Conservation (phyloP, 345 rosid genomes). For the Sisymbrium irio region DNA sequence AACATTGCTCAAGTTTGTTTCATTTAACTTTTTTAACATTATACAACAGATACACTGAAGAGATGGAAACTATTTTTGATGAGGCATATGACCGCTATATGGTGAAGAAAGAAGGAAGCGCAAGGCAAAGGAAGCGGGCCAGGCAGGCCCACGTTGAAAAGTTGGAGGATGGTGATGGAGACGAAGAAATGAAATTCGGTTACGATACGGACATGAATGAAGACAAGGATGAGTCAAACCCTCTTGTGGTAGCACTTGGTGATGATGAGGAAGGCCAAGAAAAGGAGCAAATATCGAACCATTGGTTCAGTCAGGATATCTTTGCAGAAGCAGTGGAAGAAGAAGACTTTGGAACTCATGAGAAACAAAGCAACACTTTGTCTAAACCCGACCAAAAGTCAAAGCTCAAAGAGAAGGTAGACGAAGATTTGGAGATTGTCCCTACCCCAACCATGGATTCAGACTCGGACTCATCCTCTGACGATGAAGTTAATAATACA, state of each 20-base stretch:
- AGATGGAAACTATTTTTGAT: constrained; percentile 75
- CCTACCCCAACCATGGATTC: constrained; percentile 77
- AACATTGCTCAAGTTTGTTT: neutral
- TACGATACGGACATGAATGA: constrained; percentile 67
- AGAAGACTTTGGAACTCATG: constrained; percentile 56
- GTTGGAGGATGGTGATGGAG: constrained; percentile 61
- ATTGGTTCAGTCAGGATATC: constrained; percentile 86
- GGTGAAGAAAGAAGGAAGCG: constrained; percentile 67
- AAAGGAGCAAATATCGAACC: constrained; percentile 63
- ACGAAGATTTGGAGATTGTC: constrained; percentile 72
- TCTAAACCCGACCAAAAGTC: constrained; percentile 20
- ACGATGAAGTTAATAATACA: constrained; percentile 56
- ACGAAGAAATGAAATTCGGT: constrained; percentile 44
- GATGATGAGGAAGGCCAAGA: constrained; percentile 54
- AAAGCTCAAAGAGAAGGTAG: constrained; percentile 47
- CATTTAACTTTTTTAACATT: constrained; percentile 9
- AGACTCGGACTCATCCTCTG: constrained; percentile 72
- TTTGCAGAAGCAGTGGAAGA: constrained; percentile 77
- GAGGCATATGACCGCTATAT: constrained; percentile 66
- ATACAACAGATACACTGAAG: constrained; percentile 66
- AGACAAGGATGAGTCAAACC: constrained; percentile 67
- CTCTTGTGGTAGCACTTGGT: constrained; percentile 69
- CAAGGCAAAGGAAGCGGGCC: constrained; percentile 80
- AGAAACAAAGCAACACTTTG: constrained; percentile 25
- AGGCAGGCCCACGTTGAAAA: constrained; percentile 57